Evolutionary conservation across 2,329 filamentous ascomycete species (phyloP).

Genomic region (Polychaeton citri): DNA sequence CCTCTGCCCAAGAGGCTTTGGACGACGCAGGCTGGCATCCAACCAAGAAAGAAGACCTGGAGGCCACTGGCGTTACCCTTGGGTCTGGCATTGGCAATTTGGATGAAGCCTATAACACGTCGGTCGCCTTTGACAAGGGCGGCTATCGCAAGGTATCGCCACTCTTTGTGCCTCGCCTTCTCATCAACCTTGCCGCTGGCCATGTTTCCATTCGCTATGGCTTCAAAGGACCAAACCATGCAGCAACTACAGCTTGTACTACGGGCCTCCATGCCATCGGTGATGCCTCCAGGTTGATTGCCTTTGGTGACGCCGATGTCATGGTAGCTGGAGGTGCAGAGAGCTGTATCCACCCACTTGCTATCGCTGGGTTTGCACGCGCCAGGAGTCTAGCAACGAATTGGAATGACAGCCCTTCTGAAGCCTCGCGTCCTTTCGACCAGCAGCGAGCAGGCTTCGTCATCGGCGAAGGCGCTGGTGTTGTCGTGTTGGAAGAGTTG

Average conservation of each 20-base stretch:
- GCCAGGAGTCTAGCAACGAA: constrained; percentile 73
- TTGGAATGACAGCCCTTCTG: constrained; percentile 58
- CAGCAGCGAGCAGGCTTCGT: constrained; percentile 70
- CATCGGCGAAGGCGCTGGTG: constrained; percentile 80
- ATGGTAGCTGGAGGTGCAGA: constrained; percentile 96
- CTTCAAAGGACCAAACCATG: constrained; percentile 81
- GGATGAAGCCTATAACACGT: constrained; percentile 77
- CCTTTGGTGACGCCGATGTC: constrained; percentile 80
- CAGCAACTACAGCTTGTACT: constrained; percentile 87
- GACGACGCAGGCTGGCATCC: constrained; percentile 68
- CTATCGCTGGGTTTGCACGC: constrained; percentile 80
- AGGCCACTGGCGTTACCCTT: constrained; percentile 77
- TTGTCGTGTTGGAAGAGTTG: constrained; percentile 77
- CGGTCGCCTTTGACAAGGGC: constrained; percentile 58
- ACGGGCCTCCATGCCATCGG: constrained; percentile 91
- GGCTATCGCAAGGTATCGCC: constrained; percentile 90
- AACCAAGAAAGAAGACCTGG: constrained; percentile 45
- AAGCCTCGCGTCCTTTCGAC: constrained; percentile 81
- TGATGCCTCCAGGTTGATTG: constrained; percentile 84
- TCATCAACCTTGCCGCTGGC: constrained; percentile 90
- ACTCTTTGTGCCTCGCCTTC: constrained; percentile 78
- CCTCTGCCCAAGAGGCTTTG: constrained; percentile 74
- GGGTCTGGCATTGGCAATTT: constrained; percentile 94
- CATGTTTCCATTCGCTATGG: constrained; percentile 89
- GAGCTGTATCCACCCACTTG: constrained; percentile 87